Conservation (phyloP, 1,284 basidiomycete genomes). For the Thelephora terrestris region DNA sequence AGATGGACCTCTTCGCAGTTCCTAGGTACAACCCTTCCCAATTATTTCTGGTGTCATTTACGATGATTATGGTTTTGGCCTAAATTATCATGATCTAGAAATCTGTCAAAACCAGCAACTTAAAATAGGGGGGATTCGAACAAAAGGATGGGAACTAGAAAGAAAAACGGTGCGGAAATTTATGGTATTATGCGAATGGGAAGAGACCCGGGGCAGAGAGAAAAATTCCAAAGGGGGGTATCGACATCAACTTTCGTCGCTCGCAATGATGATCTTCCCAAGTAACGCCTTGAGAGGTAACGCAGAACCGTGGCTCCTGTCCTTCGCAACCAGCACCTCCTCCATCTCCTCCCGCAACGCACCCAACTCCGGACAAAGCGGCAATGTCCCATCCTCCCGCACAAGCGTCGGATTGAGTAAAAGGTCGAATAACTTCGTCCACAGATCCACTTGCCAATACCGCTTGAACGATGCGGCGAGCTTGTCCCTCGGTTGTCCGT, state of each 20-base stretch:
- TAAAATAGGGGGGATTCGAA: too few species aligned
- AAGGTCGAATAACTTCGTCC: constrained; percentile 78
- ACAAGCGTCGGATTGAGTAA: constrained; percentile 72
- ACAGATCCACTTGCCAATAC: constrained; percentile 91
- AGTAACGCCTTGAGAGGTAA: constrained; percentile 79
- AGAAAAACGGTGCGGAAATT: too few species aligned
- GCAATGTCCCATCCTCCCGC: constrained; percentile 46
- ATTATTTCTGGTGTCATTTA: too few species aligned
- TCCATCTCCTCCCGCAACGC: constrained; percentile 76
- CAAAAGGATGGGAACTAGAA: too few species aligned
- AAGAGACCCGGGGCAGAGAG: too few species aligned
- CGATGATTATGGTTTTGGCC: too few species aligned
- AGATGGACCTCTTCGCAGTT: constrained; percentile 2
- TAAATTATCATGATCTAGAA: too few species aligned
- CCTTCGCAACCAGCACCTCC: constrained; percentile 55
- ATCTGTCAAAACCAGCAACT: too few species aligned
- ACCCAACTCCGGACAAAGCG: constrained; percentile 61
- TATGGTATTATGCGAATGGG: too few species aligned
- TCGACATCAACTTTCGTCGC: too few species aligned
- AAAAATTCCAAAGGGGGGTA: too few species aligned
- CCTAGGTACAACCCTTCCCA: not conserved
- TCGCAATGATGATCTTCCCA: constrained; percentile 58
- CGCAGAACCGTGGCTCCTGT: constrained; percentile 76
- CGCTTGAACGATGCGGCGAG: constrained; percentile 77
- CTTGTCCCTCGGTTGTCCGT: constrained; percentile 38